Evolutionary conservation across 495 filamentous ascomycete genomes (phyloP).

Genomic region (Xylaria sp.): DNA sequence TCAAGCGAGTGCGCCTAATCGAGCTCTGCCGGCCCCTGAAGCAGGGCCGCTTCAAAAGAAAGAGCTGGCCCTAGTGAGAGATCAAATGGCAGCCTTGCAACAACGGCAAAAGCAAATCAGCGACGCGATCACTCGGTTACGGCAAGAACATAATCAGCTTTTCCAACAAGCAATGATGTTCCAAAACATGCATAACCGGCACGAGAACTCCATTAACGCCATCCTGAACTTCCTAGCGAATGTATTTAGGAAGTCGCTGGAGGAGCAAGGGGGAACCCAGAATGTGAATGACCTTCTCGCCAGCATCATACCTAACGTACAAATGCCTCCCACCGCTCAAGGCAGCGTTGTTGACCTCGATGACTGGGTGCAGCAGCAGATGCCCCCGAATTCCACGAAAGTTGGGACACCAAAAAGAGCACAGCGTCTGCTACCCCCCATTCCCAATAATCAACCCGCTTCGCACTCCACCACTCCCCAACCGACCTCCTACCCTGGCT

Average conservation of each 20-base stretch:
- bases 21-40: slow-evolving; percentile 44
- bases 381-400: slow-evolving; percentile 45
- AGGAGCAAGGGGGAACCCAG: slow-evolving; percentile 65
- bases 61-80: slow-evolving; percentile 77
- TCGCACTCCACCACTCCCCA: slow-evolving; percentile 37
- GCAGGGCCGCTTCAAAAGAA: slow-evolving; percentile 69
- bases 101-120: slow-evolving; percentile 86
- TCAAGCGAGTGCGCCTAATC: slow-evolving; percentile 28
- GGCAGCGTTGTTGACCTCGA: slow-evolving; percentile 77
- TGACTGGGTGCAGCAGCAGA: slow-evolving; percentile 63
- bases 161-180: slow-evolving; percentile 90
- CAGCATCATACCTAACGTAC: slow-evolving; percentile 68
- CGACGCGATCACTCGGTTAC: slow-evolving; percentile 75
- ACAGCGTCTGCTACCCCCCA: slow-evolving; percentile 55
- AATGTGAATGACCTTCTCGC: slow-evolving; percentile 76
- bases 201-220: slow-evolving; percentile 97
- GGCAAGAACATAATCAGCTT: slow-evolving; percentile 84
- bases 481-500: slow-evolving; percentile 36
- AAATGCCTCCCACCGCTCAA: slow-evolving; percentile 54
- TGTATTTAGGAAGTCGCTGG: slow-evolving; percentile 80
- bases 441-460: slow-evolving; percentile 44
- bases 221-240: slow-evolving; percentile 97
- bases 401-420: slow-evolving; percentile 52
- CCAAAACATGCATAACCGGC: slow-evolving; percentile 88
- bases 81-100: slow-evolving; percentile 80